Evolutionary conservation across 164 flowering plant species (phyloP).

Genomic region (Macadamia integrifolia): DNA sequence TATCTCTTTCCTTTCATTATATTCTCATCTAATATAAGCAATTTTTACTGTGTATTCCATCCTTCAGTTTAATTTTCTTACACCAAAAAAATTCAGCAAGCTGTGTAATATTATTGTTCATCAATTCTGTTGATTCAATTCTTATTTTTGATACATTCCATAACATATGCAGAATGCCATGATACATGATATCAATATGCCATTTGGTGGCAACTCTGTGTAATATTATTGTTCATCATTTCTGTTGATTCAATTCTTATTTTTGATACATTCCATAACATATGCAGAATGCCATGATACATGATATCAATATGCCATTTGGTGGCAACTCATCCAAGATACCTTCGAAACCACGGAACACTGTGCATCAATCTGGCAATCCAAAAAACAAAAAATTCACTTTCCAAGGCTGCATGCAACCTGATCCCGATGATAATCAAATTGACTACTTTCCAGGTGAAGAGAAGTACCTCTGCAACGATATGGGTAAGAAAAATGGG

Average conservation of each 20-base stretch:
- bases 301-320: slow-evolving; percentile 28
- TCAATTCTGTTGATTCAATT: neutral
- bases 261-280: neutral
- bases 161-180: slow-evolving; percentile 36
- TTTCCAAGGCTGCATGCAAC: slow-evolving; percentile 16
- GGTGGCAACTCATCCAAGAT: slow-evolving; percentile 18
- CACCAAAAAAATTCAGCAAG: neutral
- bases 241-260: neutral
- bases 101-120: neutral
- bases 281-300: slow-evolving; percentile 43
- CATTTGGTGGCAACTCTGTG: slow-evolving; percentile 16
- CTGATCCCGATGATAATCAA: slow-evolving; percentile 13
- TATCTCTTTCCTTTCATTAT: neutral
- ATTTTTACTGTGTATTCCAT: neutral
- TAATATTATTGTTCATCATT: neutral
- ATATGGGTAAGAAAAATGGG: slow-evolving; percentile 14
- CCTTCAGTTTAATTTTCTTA: neutral
- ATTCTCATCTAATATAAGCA: neutral
- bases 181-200: slow-evolving; percentile 31
- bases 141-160: neutral
- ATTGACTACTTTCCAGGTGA: slow-evolving; percentile 15
- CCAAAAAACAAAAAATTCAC: slow-evolving; percentile 14
- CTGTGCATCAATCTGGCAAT: slow-evolving; percentile 13
- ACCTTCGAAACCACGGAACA: slow-evolving; percentile 19
- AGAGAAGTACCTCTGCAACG: slow-evolving; percentile 16